Base-by-base conservation (phyloP, 1,284 basidiomycete species). In the Leccinum cinnamomeum region DNA sequence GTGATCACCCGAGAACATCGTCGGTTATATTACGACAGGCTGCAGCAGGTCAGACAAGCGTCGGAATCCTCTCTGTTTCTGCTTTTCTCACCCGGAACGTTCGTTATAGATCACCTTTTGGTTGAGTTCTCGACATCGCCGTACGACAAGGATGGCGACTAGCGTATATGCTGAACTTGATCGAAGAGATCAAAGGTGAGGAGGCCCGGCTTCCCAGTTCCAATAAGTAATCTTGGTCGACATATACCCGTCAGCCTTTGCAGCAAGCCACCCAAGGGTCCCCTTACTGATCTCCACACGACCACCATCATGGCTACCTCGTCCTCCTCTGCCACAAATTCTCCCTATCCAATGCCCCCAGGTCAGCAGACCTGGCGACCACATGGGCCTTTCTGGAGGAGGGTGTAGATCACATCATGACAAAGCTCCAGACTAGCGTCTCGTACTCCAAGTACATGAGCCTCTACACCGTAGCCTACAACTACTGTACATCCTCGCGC, bases 331-430 rank as follows among this genome's bases (percentile, higher is more conserved):
- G 18, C 66, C 10, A 55, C 35, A 1, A 69, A 54, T 39, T 5
- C 58, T 4, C 62, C 72, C 11, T 65, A 76, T 51, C 72, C 72
- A 46, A 87, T 91, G 82, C 89, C 89, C 1, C 80, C 85, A 59
- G 78, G 39, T 82, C 80, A 20, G 87, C 90, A 39, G 90, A 93
- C 73, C 82, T 94, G 61, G 82, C 87, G 64, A 92, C 92, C 60
- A 95, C 94, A 41, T 98, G 96, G 96, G 76, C 82, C 8, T 97
- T 92, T 76, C 88, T 98, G 67, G 87, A 90, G 75, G 86, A 88
- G 62, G 95, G 95, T 56, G 93, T 97, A 62, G 91, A 95, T 77
- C 92, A 94, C 76, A 95, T 95, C 79, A 95, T 95, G 94, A 93
- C 89, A 63, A 85, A 91, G 72, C 84, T 94, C 44, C 89, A 94